phyloP scores from a whole-genome alignment of 2,329 filamentous ascomycete species.

The Ascochyta clinopodiicola region DNA sequence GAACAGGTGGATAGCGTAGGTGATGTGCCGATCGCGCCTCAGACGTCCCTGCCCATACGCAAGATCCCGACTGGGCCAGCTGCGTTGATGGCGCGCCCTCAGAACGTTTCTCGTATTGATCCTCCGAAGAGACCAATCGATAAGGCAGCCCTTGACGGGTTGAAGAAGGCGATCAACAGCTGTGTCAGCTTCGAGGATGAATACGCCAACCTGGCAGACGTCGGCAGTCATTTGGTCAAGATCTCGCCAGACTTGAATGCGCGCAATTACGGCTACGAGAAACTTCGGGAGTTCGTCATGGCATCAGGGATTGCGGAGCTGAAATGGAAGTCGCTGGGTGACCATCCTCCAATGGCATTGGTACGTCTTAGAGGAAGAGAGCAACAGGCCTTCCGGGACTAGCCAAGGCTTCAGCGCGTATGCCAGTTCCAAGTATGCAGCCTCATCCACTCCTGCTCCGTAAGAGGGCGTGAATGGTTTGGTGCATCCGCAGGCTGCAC shows the following conservation, averaged over 20 bases:
- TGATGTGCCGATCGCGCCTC: background rate
- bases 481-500: background rate
- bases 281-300: slow-evolving; percentile 19
- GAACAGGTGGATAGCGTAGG: background rate
- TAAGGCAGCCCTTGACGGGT: slow-evolving; percentile 19
- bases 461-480: slow-evolving; percentile 8
- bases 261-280: slow-evolving; percentile 36
- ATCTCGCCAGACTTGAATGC: slow-evolving; percentile 33
- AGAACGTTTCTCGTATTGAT: background rate
- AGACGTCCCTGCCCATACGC: background rate
- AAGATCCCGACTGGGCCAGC: background rate
- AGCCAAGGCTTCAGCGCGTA: background rate
- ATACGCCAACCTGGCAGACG: slow-evolving; percentile 34
- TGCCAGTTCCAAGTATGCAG: slow-evolving; percentile 16
- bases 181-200: slow-evolving; percentile 22
- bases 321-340: slow-evolving; percentile 3
- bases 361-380: slow-evolving; percentile 12
- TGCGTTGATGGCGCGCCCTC: background rate
- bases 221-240: slow-evolving; percentile 28
- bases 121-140: slow-evolving; percentile 15
- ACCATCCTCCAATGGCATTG: background rate
- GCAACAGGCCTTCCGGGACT: no score
- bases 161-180: slow-evolving; percentile 9
- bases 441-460: slow-evolving; percentile 13
- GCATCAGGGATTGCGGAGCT: slow-evolving; percentile 20